These are phyloP conservation scores for Nymphaea colorata DNA, from an alignment of 164 flowering plant species.

Conservation along the genomic window DNA sequence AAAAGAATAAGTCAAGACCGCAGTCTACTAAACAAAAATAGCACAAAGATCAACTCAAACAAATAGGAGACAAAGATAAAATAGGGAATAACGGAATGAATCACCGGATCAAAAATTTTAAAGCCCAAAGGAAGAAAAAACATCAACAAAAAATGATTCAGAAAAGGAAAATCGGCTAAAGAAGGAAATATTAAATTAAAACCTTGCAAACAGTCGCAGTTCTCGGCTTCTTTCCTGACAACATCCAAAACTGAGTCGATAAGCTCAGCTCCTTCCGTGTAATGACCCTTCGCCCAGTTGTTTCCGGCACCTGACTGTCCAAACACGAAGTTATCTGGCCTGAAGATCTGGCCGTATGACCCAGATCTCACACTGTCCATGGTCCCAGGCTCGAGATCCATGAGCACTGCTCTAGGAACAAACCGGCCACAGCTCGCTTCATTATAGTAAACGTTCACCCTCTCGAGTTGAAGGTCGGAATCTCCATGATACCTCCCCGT, in stretches of 20 bases:
- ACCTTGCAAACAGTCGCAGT: constrained; percentile 39
- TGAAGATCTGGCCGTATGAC: constrained; percentile 34
- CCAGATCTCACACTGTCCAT: constrained; percentile 41
- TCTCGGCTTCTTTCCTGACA: constrained; percentile 36
- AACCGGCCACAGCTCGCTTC: constrained; percentile 41
- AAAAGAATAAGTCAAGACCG: too few species aligned
- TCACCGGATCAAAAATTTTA: too few species aligned
- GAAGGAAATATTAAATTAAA: background rate
- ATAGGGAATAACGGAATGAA: too few species aligned
- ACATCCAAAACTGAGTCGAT: constrained; percentile 42
- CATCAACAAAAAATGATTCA: too few species aligned
- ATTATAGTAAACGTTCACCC: constrained; percentile 42
- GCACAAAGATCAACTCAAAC: too few species aligned
- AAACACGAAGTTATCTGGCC: constrained; percentile 39
- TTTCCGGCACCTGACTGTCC: constrained; percentile 41
- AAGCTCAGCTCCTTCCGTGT: constrained; percentile 37
- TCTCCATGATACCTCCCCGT: constrained; percentile 33
- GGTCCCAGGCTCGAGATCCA: constrained; percentile 47
- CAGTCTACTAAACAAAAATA: too few species aligned
- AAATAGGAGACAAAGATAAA: too few species aligned
- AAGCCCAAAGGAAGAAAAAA: background rate
- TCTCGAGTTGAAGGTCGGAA: constrained; percentile 31
- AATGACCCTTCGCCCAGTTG: constrained; percentile 41
- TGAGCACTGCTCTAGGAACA: constrained; percentile 38
- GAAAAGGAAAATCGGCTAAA: background rate